Percentiles rank a stretch among this genome's conserved stretches.
Conservation (phyloP, 2,329 filamentous ascomycete species). For the Diaporthe ilicicola region DNA sequence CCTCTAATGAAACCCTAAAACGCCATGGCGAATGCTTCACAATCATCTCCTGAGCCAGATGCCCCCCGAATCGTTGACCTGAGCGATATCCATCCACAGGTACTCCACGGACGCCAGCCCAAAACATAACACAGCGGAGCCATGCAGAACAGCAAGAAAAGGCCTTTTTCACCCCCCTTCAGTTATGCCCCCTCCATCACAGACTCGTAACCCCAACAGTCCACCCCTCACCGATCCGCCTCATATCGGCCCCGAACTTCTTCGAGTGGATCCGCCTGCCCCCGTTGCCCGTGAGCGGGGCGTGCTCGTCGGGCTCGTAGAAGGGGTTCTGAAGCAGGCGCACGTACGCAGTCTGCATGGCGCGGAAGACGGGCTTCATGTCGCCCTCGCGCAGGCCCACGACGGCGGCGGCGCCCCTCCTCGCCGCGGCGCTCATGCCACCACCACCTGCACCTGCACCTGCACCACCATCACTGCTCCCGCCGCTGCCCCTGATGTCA, state of each 20-base stretch:
- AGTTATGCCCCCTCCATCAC: slow-evolving; percentile 48
- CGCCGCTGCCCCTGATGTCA: slow-evolving; percentile 60
- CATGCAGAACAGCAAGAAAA: background rate
- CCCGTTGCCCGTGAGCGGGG: slow-evolving; percentile 61
- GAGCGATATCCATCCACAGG: background rate
- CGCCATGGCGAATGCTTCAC: slow-evolving; percentile 8
- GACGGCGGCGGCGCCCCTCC: slow-evolving; percentile 49
- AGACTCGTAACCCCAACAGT: slow-evolving; percentile 73
- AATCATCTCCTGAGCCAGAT: background rate
- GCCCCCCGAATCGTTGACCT: background rate
- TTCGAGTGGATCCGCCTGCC: slow-evolving; percentile 81
- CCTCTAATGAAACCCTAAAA: background rate
- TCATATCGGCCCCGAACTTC: slow-evolving; percentile 83
- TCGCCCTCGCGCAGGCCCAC: slow-evolving; percentile 85
- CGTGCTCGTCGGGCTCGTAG: slow-evolving; percentile 87
- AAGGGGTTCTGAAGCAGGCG: slow-evolving; percentile 92
- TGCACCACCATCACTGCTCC: slow-evolving; percentile 8
- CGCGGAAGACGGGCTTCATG: slow-evolving; percentile 87
- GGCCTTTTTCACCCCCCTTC: too few relatives aligned
- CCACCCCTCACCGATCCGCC: slow-evolving; percentile 87
- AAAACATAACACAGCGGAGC: background rate
- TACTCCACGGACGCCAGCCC: background rate
- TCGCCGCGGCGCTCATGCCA: slow-evolving; percentile 40
- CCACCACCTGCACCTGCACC: too few relatives aligned
- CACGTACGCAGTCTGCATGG: slow-evolving; percentile 93